Evolutionary conservation across 2,329 filamentous ascomycete species (phyloP).

Genomic region (Cryphonectria naterciae): DNA sequence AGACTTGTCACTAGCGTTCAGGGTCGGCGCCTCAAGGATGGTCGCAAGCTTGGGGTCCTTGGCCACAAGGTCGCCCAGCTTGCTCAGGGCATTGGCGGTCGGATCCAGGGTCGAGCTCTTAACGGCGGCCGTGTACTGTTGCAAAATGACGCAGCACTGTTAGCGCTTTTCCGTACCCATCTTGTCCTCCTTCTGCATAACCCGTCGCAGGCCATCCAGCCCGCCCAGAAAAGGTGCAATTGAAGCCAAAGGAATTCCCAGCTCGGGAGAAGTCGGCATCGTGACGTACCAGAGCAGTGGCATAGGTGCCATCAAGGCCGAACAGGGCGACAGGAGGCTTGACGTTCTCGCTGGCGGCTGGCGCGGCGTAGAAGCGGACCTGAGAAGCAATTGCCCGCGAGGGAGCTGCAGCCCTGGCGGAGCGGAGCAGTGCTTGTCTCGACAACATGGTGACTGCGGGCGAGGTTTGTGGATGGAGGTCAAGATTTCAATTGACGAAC

Average conservation of each 20-base stretch:
- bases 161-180: constrained; percentile 31
- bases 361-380: constrained; percentile 76
- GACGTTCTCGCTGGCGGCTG: constrained; percentile 65
- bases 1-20: constrained; percentile 78
- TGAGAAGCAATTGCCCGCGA: constrained; percentile 62
- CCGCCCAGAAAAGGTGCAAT: not conserved
- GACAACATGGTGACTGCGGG: constrained; percentile 57
- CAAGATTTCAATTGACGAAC: constrained; percentile 30
- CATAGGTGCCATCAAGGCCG: constrained; percentile 97
- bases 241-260: constrained; percentile 15
- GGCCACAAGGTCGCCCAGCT: constrained; percentile 72
- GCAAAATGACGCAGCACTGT: constrained; percentile 45
- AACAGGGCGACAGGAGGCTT: constrained; percentile 91
- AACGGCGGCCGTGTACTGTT: constrained; percentile 90
- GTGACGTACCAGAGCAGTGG: constrained; percentile 87
- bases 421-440: constrained; percentile 61
- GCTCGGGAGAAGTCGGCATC: constrained; percentile 18
- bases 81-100: constrained; percentile 78
- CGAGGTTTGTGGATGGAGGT: constrained; percentile 32
- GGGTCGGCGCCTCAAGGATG: constrained; percentile 81
- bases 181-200: not conserved
- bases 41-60: constrained; percentile 79
- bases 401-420: constrained; percentile 62
- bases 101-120: constrained; percentile 86
- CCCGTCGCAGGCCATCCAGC: constrained; percentile 13